These are phyloP conservation scores for Amanita phalloides DNA, from an alignment of 768 basidiomycete species.

Conservation along the genomic window DNA sequence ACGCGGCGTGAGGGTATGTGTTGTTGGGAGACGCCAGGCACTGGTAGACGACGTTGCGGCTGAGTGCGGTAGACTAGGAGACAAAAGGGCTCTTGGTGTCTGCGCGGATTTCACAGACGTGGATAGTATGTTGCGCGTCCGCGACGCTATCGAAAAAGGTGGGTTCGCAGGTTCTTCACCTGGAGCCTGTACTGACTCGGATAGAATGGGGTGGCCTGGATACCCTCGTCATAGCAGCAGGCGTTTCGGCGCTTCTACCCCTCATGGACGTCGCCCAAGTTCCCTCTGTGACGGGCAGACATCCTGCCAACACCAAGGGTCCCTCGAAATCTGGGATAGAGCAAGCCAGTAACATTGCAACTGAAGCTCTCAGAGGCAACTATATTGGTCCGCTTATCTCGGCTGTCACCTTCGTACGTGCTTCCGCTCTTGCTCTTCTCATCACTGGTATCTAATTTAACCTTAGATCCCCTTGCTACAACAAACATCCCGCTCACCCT, in stretches of 20 bases:
- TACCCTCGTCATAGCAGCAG: slow-evolving; percentile 73
- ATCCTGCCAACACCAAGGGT: slow-evolving; percentile 21
- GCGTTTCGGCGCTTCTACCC: slow-evolving; percentile 74
- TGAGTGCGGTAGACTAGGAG: slow-evolving; percentile 36
- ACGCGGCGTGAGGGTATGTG: slow-evolving; percentile 65
- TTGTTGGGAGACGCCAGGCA: slow-evolving; percentile 56
- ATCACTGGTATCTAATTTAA: background rate
- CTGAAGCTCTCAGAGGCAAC: slow-evolving; percentile 50
- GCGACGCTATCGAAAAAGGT: slow-evolving; percentile 47
- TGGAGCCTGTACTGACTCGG: background rate
- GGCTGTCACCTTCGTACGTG: slow-evolving; percentile 60
- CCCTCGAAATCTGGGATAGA: slow-evolving; percentile 48
- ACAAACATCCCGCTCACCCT: slow-evolving; percentile 51
- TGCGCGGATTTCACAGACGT: slow-evolving; percentile 54
- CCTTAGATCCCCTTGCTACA: slow-evolving; percentile 67
- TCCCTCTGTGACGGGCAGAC: slow-evolving; percentile 12
- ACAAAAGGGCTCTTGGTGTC: slow-evolving; percentile 33
- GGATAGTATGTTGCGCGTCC: slow-evolving; percentile 55
- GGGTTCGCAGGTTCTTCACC: slow-evolving; percentile 12
- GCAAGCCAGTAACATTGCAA: slow-evolving; percentile 43
- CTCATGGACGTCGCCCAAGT: slow-evolving; percentile 62
- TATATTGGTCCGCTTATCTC: slow-evolving; percentile 61
- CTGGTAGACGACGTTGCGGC: slow-evolving; percentile 46
- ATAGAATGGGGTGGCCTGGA: slow-evolving; percentile 78
- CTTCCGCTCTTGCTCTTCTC: background rate